phyloP scores from a whole-genome alignment of 139 green algal species.

The Chlamydomonas schloesseri region DNA sequence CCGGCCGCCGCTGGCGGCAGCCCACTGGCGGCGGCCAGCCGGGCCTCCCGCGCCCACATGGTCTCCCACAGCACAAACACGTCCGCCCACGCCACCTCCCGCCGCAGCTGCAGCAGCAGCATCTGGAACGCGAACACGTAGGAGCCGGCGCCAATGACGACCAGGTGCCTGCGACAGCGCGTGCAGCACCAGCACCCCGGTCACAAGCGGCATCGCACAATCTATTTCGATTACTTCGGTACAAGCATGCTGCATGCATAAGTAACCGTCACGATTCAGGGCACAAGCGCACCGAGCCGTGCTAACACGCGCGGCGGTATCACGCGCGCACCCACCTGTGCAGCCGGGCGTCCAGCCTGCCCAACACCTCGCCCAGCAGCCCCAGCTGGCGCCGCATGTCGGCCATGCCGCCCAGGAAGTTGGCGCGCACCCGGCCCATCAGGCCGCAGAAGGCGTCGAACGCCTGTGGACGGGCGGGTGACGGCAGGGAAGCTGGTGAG shows the following conservation, averaged over 20 bases:
- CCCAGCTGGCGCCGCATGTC: slow-evolving; percentile 3
- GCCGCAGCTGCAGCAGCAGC: slow-evolving; percentile 25
- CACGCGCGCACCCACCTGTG: not conserved
- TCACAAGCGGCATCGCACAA: too few relatives aligned
- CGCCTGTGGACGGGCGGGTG: not conserved
- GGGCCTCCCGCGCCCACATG: slow-evolving; percentile 20
- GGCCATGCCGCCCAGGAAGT: slow-evolving; percentile 15
- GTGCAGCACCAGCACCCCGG: not conserved
- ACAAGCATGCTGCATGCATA: not conserved
- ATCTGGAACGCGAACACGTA: slow-evolving; percentile 34
- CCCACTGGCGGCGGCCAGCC: not conserved
- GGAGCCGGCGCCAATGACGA: not conserved
- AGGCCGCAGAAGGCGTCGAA: not conserved
- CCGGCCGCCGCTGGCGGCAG: too few relatives aligned
- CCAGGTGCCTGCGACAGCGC: slow-evolving; percentile 3
- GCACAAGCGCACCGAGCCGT: not conserved
- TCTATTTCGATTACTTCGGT: too few relatives aligned
- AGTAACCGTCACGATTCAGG: too few relatives aligned
- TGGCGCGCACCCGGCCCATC: not conserved
- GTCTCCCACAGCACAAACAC: slow-evolving; percentile 31
- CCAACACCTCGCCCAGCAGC: not conserved
- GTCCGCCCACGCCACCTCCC: not conserved
- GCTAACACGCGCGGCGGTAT: not conserved
- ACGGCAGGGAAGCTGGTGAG: not conserved
- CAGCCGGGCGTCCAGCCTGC: not conserved